Evolutionary conservation across 257 asterid species (phyloP), one percentile per base, ranked within the genome.

Genomic region (Gentiana straminea): DNA sequence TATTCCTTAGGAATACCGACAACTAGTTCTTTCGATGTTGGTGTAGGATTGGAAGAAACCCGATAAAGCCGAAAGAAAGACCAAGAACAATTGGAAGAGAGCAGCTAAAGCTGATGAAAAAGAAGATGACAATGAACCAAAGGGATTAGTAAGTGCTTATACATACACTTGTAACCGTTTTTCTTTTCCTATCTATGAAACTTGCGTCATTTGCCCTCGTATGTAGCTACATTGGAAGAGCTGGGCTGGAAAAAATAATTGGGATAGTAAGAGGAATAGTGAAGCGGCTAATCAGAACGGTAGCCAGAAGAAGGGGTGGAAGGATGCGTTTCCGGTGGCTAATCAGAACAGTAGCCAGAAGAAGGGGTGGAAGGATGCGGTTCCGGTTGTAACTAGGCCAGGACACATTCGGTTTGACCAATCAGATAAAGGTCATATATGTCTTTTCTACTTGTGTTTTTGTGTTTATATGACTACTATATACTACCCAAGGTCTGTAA

Each of bases 371-470:
- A 66, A 72, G 55, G 84, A 84, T 72, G 74, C 81, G 76, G 82
- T 85, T 77, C 94, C 96, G 45, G 58, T 81, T 64, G 75, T 70
- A 60, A 63, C 82, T 61, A 88, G 90, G 80, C 99, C 97, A 32
- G 97, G 99, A 54, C 94, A 92, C 69, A 86, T 92, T 64, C 95
- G 99, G 55, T 92, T 88, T 77, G 99, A 84, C 75, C 81, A 86
- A 50, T 61, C 74, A 65, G 95, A 70, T 39, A 69, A 80, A 78
- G 99, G 97, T 92, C 49, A 6, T 56, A 50, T 49, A 43, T 63
- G 10, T 53, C 5, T 13, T 35, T 13, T 41, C 2, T 41, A 10
- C 46, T 41, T 41, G 46, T 41, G 9, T 41, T 24, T 24, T 24
- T 24, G 1, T 24, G 24, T 24, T 24, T 24, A 24, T 24, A 55